Percentiles rank a stretch among this genome's conserved stretches.
Evolutionary conservation across 1,139 yeast genomes (phyloP).

Genomic region (Magnusiomyces ingens): DNA sequence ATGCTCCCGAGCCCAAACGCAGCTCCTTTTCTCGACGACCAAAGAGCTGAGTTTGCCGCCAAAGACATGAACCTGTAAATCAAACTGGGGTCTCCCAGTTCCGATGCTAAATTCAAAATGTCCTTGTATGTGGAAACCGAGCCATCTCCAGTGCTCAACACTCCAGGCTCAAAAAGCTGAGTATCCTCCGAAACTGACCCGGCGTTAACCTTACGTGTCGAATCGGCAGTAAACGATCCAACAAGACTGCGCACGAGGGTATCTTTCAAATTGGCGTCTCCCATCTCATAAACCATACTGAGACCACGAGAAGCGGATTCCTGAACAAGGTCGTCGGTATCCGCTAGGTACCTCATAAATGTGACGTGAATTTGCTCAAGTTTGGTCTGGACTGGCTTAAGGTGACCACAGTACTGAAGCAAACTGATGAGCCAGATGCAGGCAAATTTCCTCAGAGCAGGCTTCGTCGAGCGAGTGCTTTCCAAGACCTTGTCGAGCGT

Average conservation of each 20-base stretch:
- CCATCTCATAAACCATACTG: slow-evolving; percentile 72
- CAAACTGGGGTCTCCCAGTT: slow-evolving; percentile 90
- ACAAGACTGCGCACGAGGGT: slow-evolving; percentile 69
- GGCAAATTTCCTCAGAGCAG: slow-evolving; percentile 64
- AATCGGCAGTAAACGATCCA: slow-evolving; percentile 65
- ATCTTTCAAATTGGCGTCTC: slow-evolving; percentile 62
- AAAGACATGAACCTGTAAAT: slow-evolving; percentile 92
- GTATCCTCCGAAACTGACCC: slow-evolving; percentile 78
- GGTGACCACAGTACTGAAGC: slow-evolving; percentile 63
- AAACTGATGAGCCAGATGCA: slow-evolving; percentile 83
- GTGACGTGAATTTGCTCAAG: slow-evolving; percentile 58
- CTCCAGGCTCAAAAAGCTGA: slow-evolving; percentile 76
- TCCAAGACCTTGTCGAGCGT: slow-evolving; percentile 45
- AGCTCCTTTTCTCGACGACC: slow-evolving; percentile 91
- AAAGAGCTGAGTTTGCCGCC: slow-evolving; percentile 78
- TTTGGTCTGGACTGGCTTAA: slow-evolving; percentile 38
- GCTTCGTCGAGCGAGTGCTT: slow-evolving; percentile 60
- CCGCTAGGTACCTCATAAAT: slow-evolving; percentile 69
- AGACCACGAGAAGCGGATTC: slow-evolving; percentile 90
- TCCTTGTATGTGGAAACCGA: slow-evolving; percentile 80
- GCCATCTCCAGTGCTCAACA: slow-evolving; percentile 72
- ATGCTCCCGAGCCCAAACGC: slow-evolving; percentile 90
- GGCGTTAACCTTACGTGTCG: slow-evolving; percentile 49
- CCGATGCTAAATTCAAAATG: slow-evolving; percentile 77
- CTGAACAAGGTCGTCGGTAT: slow-evolving; percentile 76